These are phyloP conservation scores for Pseudopithomyces maydicus DNA, from an alignment of 2,329 filamentous ascomycete genomes.

Conservation along the genomic window DNA sequence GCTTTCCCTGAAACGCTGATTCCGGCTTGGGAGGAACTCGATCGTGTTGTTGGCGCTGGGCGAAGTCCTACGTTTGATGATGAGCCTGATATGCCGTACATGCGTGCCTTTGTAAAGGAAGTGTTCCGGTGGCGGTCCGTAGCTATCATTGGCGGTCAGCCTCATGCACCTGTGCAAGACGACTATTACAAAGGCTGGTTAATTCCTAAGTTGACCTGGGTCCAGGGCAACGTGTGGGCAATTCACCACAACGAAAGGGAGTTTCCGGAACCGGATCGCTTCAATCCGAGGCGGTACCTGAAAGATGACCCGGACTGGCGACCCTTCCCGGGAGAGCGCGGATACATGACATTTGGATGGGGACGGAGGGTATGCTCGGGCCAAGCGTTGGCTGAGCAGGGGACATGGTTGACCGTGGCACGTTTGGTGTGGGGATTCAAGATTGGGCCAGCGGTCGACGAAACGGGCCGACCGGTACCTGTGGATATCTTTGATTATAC, in stretches of 20 bases:
- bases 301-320: slow-evolving; percentile 33
- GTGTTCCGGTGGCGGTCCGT: slow-evolving; percentile 42
- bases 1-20: slow-evolving; percentile 38
- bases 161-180: slow-evolving; percentile 41
- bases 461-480: slow-evolving; percentile 52
- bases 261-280: slow-evolving; percentile 45
- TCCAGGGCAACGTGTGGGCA: slow-evolving; percentile 49
- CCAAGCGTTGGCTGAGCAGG: slow-evolving; percentile 64
- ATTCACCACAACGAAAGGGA: slow-evolving; percentile 47
- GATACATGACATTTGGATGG: slow-evolving; percentile 61
- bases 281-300: slow-evolving; percentile 40
- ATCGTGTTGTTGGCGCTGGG: slow-evolving; percentile 36
- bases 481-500: slow-evolving; percentile 64
- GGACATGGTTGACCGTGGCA: slow-evolving; percentile 63
- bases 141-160: slow-evolving; percentile 42
- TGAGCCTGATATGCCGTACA: slow-evolving; percentile 36
- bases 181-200: slow-evolving; percentile 45
- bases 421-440: slow-evolving; percentile 64
- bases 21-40: slow-evolving; percentile 40
- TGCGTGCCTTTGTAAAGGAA: slow-evolving; percentile 48
- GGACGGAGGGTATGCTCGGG: slow-evolving; percentile 64
- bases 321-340: slow-evolving; percentile 49
- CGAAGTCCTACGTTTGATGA: slow-evolving; percentile 43
- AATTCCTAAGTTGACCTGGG: slow-evolving; percentile 47
- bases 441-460: slow-evolving; percentile 51